Evolutionary conservation across 306 rosid species (phyloP).

Genomic region (Rosa multiflora): DNA sequence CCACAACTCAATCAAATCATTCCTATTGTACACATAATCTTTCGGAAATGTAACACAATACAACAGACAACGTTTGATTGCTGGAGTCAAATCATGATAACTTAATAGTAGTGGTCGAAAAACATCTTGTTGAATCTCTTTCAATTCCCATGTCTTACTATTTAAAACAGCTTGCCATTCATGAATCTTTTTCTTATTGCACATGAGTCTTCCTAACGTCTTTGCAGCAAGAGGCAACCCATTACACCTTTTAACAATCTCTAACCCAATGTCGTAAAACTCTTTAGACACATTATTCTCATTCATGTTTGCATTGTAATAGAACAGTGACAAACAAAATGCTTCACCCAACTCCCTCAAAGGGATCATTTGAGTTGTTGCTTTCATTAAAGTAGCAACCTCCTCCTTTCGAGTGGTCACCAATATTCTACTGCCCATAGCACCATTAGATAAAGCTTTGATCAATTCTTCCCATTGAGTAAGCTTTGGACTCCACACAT

Average conservation of each 20-base stretch:
- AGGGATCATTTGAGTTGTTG: background rate
- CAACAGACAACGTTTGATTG: background rate
- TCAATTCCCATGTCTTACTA: background rate
- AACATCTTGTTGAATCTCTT: background rate
- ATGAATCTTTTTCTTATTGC: background rate
- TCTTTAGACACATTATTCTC: no score
- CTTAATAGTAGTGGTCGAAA: background rate
- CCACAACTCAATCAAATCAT: background rate
- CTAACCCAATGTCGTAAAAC: background rate
- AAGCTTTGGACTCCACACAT: slow-evolving; percentile 24
- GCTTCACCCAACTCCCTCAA: background rate
- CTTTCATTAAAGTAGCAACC: slow-evolving; percentile 16
- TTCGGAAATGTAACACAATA: background rate
- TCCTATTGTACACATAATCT: no score
- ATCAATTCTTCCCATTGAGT: slow-evolving; percentile 3
- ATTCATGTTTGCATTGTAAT: background rate
- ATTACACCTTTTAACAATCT: background rate
- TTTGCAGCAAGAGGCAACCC: slow-evolving; percentile 6
- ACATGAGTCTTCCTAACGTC: slow-evolving; percentile 1
- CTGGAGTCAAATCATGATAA: background rate
- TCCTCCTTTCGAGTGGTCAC: slow-evolving; percentile 11
- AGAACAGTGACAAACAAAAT: slow-evolving; percentile 2
- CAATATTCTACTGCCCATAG: background rate
- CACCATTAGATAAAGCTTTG: background rate
- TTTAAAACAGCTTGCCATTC: slow-evolving; percentile 1